These are phyloP conservation scores for Crithidia bombi DNA, from an alignment of 208 protist species.

Conservation along the genomic window DNA sequence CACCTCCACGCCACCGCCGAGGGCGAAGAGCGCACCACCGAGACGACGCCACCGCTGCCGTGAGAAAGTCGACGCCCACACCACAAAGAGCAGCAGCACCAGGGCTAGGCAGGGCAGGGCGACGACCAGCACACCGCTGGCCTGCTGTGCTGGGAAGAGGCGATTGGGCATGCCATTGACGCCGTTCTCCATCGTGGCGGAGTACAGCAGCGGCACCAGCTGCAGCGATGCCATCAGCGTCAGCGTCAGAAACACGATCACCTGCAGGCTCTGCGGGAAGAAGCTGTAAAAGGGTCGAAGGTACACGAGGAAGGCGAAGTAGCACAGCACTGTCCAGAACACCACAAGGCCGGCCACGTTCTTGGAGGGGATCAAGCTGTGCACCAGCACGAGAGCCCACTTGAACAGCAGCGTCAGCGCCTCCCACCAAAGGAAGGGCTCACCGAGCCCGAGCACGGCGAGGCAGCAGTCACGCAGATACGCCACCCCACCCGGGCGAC, in stretches of 20 bases:
- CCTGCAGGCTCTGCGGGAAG: slow-evolving; percentile 25
- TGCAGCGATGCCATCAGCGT: slow-evolving; percentile 28
- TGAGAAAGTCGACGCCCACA: slow-evolving; percentile 19
- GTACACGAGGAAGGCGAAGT: slow-evolving; percentile 23
- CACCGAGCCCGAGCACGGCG: slow-evolving; percentile 18
- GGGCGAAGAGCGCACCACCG: slow-evolving; percentile 6
- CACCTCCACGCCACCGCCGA: slow-evolving; percentile 16
- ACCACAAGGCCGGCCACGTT: slow-evolving; percentile 29
- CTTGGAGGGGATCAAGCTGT: slow-evolving; percentile 12
- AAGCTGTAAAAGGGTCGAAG: slow-evolving; percentile 19
- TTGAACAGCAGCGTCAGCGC: slow-evolving; percentile 24
- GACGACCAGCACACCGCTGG: slow-evolving; percentile 32
- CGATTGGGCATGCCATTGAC: background rate
- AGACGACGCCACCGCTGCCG: slow-evolving; percentile 9
- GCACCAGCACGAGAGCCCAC: slow-evolving; percentile 21
- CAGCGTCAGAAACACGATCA: slow-evolving; percentile 16
- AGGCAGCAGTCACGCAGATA: slow-evolving; percentile 20
- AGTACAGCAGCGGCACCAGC: slow-evolving; percentile 36
- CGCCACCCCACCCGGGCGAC: background rate
- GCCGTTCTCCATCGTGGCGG: slow-evolving; percentile 6
- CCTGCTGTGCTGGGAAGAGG: background rate
- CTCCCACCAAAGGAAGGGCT: slow-evolving; percentile 33
- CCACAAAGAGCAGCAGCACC: slow-evolving; percentile 7
- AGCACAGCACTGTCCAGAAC: slow-evolving; percentile 16
- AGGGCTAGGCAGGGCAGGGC: slow-evolving; percentile 23